Evolutionary conservation across 768 basidiomycete species (phyloP), one percentile per base, ranked within the genome.

Genomic region (Tephrocybe rancida): DNA sequence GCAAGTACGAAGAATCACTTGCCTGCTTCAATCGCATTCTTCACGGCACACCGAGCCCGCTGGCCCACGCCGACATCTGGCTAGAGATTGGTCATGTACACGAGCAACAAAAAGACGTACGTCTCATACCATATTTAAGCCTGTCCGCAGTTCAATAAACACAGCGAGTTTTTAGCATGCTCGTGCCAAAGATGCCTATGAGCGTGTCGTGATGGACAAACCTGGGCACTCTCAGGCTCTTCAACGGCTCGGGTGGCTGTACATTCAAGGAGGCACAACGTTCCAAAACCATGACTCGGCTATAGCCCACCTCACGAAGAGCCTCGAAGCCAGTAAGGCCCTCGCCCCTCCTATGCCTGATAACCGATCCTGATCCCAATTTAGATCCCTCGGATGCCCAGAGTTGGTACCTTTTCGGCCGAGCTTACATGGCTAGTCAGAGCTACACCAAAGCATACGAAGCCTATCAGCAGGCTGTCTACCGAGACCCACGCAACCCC

Each of bases 401-500:
- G 72, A 95, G 92, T 64, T 99, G 97, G 96, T 99, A 98, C 73
- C 84, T 98, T 38, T 87, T 98, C 57, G 96, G 96, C 50, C 92
- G 97, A 58, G 96, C 96, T 1, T 98, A 95, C 72, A 98, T 98
- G 95, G 92, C 95, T 14, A 94, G 92, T 16, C 92, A 92, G 70
- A 96, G 97, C 68, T 98, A 98, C 76, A 98, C 97, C 81, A 98
- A 98, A 69, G 97, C 97, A 16, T 98, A 99, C 73, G 96, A 99
- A 70, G 95, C 95, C 0, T 98, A 98, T 68, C 97, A 99, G 64
- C 97, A 99, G 70, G 96, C 97, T 18, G 95, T 99, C 16, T 98
- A 98, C 72, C 91, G 96, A 48, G 97, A 99, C 64, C 96, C 96
- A 18, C 92, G 95, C 54, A 99, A 98, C 68, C 97, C 97, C 0